Evolutionary conservation across 2,329 filamentous ascomycete genomes (phyloP), one percentile per base, ranked within the genome.

Genomic region (Neofusicoccum sp.): DNA sequence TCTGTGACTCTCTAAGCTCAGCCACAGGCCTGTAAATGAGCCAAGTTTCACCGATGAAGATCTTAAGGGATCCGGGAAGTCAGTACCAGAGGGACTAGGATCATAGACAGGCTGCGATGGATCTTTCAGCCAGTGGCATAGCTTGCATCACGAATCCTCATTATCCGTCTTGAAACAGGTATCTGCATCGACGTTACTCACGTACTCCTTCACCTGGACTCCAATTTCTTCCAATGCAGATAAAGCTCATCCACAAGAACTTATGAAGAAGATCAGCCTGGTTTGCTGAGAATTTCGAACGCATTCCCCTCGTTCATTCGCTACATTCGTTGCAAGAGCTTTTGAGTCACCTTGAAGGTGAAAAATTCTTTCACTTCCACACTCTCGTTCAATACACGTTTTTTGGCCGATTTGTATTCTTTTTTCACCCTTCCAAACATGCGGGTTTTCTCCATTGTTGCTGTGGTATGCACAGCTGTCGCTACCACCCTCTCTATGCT

Each of bases 401-500:
- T 39, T 22, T 9, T 5, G 2, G 12, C 33, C 6, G 11, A 16
- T 33, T 56, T 56, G 8, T 16, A 41, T 28, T 33, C 28, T 4
- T 47, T 16, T 2, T 2, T 31, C 28, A 39, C 8, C 6, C 12
- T 5, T 89, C 60, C 58, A 63, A 75, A 65, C 12, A 84, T 84
- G 81, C 78, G 80, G 36, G 70, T 74, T n/a, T 69, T 76, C 36
- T 79, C 80, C n/a, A 66, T 85, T 22, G 68, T 86, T 12, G 83
- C 84, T 6, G 71, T 81, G 45, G 67, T 82, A 43, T 80, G 82
- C 65, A 80, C 81, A 64, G 78, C 83, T 28, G 81, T 79, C 31
- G 84, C 85, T 3, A 81, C 88, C 45, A 79, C 87, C n/a, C 80
- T 89, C 44, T 81, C 81, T 14, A 80, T 88, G 67, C 77, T 88